phyloP scores from a whole-genome alignment of 805 yeast species.

The Starmerella floricola region DNA sequence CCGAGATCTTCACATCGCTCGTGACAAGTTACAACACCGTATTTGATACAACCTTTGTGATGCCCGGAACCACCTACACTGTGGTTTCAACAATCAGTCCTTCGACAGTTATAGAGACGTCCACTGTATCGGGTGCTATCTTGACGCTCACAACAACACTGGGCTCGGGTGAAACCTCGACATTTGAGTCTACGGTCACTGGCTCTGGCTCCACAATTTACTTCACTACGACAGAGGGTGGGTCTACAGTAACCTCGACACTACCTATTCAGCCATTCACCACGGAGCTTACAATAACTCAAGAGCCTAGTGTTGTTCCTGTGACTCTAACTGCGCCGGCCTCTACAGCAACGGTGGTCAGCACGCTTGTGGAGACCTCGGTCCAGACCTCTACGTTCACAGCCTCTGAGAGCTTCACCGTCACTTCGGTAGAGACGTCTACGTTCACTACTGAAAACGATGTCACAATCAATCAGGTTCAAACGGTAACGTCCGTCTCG shows the following conservation, averaged over 20 bases:
- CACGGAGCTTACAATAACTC: conserved; percentile 10
- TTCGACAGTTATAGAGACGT: conserved; percentile 7
- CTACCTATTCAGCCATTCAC: conserved; percentile 4
- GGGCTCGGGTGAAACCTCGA: conserved; percentile 9
- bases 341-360: not conserved
- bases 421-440: not conserved
- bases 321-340: conserved; percentile 12
- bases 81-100: conserved; percentile 6
- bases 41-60: conserved; percentile 5
- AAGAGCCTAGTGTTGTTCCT: conserved; percentile 12
- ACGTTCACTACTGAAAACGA: not conserved
- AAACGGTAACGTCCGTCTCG: conserved; percentile 1
- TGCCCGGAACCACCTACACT: conserved; percentile 4
- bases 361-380: not conserved
- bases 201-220: conserved; percentile 9
- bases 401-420: not conserved
- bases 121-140: conserved; percentile 6
- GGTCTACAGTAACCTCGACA: conserved; percentile 3
- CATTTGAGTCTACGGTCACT: conserved; percentile 4
- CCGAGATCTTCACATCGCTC: conserved; percentile 2
- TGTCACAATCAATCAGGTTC: not conserved
- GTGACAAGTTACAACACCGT: conserved; percentile 7
- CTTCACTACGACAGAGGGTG: conserved; percentile 4
- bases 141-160: conserved; percentile 10
- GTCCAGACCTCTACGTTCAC: not conserved